Conservation (phyloP, 345 rosid species). For the Dipteronia dyeriana region DNA sequence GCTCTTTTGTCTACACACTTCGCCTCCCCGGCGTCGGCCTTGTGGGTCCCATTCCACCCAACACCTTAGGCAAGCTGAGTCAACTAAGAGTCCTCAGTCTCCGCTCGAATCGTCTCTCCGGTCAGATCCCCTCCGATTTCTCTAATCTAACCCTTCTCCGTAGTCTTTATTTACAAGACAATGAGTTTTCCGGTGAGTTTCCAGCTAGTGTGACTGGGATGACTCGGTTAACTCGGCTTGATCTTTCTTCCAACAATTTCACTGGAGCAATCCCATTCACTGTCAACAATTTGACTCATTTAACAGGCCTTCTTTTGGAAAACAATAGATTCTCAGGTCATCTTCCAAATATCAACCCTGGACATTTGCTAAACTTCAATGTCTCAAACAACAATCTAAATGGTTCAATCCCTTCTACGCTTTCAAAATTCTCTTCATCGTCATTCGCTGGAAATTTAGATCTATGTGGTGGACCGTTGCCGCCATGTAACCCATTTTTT, state of each 20-base stretch:
- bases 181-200: slow-evolving; percentile 63
- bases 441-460: slow-evolving; percentile 71
- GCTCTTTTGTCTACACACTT: slow-evolving; percentile 54
- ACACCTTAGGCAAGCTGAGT: slow-evolving; percentile 65
- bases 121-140: slow-evolving; percentile 84
- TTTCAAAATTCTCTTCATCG: slow-evolving; percentile 45
- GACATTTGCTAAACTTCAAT: slow-evolving; percentile 45
- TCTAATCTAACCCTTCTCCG: slow-evolving; percentile 70
- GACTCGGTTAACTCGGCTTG: slow-evolving; percentile 65
- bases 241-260: slow-evolving; percentile 80
- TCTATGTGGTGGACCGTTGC: slow-evolving; percentile 85
- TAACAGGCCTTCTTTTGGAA: slow-evolving; percentile 64
- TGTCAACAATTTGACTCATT: slow-evolving; percentile 70
- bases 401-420: slow-evolving; percentile 70
- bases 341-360: slow-evolving; percentile 54
- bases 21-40: slow-evolving; percentile 90
- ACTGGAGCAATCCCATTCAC: slow-evolving; percentile 69
- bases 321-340: slow-evolving; percentile 68
- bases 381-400: slow-evolving; percentile 78
- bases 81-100: slow-evolving; percentile 89
- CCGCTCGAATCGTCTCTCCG: slow-evolving; percentile 76
- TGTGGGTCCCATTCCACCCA: slow-evolving; percentile 66
- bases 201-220: slow-evolving; percentile 60
- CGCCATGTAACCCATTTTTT: slow-evolving; percentile 70
- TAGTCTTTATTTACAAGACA: slow-evolving; percentile 70